These are phyloP conservation scores for Astrocystis sublimbata DNA, from an alignment of 495 filamentous ascomycete genomes.

Conservation along the genomic window DNA sequence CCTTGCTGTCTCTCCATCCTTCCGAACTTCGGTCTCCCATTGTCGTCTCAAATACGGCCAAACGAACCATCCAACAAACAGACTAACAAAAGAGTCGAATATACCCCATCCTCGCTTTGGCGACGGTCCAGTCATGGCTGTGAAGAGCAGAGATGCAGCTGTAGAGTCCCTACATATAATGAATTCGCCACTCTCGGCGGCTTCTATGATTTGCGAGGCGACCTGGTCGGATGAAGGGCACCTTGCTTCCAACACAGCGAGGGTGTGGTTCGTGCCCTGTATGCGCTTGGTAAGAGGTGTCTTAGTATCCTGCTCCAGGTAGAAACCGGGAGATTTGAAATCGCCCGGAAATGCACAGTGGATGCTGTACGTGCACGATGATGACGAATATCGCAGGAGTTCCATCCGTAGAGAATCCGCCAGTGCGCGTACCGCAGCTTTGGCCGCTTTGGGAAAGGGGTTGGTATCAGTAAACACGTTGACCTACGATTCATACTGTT, in stretches of 20 bases:
- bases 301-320: slow-evolving; percentile 37
- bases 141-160: background rate
- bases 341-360: slow-evolving; percentile 33
- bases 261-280: background rate
- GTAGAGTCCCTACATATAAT: background rate
- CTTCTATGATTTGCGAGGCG: background rate
- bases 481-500: background rate
- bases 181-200: background rate
- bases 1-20: too few relatives aligned
- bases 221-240: background rate
- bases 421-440: background rate
- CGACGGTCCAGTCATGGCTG: background rate
- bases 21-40: too few relatives aligned
- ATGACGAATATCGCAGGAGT: background rate
- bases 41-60: background rate
- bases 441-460: background rate
- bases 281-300: slow-evolving; percentile 36
- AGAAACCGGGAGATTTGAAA: slow-evolving; percentile 38
- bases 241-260: background rate
- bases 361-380: background rate
- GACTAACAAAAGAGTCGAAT: background rate
- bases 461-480: too few relatives aligned
- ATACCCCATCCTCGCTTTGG: background rate
- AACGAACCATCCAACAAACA: background rate
- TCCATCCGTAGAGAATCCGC: background rate